Conservation (phyloP, 2,329 filamentous ascomycete genomes). For the Cryoendolithus antarcticus region DNA sequence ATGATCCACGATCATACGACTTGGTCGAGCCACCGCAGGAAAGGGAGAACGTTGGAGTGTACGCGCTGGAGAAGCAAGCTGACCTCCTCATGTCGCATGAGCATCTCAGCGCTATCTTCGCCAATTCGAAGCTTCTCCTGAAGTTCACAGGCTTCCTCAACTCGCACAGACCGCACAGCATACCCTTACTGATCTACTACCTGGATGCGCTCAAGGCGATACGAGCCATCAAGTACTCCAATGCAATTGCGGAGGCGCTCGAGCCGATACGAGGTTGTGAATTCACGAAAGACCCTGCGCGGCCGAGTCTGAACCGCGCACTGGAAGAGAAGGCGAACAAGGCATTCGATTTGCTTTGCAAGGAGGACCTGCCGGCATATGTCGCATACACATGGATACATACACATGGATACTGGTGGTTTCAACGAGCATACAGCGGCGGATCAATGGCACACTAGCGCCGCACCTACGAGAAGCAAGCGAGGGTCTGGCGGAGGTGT, state of each 20-base stretch:
- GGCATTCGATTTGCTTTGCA: slow-evolving; percentile 52
- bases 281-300: slow-evolving; percentile 41
- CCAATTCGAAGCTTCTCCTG: slow-evolving; percentile 48
- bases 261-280: slow-evolving; percentile 43
- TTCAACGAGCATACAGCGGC: slow-evolving; percentile 54
- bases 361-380: slow-evolving; percentile 60
- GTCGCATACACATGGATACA: slow-evolving; percentile 55
- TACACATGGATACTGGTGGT: slow-evolving; percentile 57
- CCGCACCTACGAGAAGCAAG: slow-evolving; percentile 54
- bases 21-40: slow-evolving; percentile 32
- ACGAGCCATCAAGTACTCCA: slow-evolving; percentile 58
- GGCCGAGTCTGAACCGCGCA: slow-evolving; percentile 43
- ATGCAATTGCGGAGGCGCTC: slow-evolving; percentile 52
- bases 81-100: slow-evolving; percentile 54
- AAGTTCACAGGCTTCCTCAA: slow-evolving; percentile 58
- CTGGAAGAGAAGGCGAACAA: slow-evolving; percentile 52
- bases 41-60: slow-evolving; percentile 20
- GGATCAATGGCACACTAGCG: slow-evolving; percentile 56
- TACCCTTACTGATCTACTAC: slow-evolving; percentile 58
- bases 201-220: slow-evolving; percentile 59
- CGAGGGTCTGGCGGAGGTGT: slow-evolving; percentile 64
- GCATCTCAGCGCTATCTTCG: slow-evolving; percentile 54
- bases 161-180: slow-evolving; percentile 45
- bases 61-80: slow-evolving; percentile 51
- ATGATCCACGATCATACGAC: slow-evolving; percentile 43